A percentile compares a stretch with the other conserved stretches of the same genome.
Evolutionary conservation across 2,329 filamentous ascomycete genomes (phyloP).

Genomic region (Fusarium sp.): DNA sequence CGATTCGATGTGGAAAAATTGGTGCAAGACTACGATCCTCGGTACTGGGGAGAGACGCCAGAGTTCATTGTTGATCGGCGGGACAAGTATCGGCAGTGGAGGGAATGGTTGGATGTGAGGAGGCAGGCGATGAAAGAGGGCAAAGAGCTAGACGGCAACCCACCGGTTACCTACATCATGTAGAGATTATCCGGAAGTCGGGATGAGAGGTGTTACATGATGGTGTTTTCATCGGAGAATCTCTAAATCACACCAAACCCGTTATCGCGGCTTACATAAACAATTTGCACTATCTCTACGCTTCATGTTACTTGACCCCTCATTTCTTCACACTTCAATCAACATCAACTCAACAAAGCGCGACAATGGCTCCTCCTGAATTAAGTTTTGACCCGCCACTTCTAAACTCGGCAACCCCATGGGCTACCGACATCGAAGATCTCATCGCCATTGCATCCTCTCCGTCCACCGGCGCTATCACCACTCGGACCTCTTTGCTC

Average conservation of each 20-base stretch:
- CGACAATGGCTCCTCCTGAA: constrained; percentile 53
- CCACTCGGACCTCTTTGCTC: constrained; percentile 79
- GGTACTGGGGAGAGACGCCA: neutral
- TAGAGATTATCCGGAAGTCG: neutral
- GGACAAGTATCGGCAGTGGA: neutral
- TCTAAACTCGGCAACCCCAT: constrained; percentile 82
- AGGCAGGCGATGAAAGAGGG: constrained; percentile 5
- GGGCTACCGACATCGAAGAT: constrained; percentile 78
- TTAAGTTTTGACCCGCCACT: constrained; percentile 73
- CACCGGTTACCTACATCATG: neutral
- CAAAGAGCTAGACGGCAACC: neutral
- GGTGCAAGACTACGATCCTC: neutral
- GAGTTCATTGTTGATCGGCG: neutral
- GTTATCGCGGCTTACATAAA: too few relatives aligned
- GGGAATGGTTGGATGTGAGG: neutral
- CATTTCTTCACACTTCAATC: neutral
- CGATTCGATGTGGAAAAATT: neutral
- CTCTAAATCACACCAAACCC: too few relatives aligned
- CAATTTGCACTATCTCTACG: neutral
- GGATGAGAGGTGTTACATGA: too few relatives aligned
- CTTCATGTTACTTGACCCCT: constrained; percentile 9
- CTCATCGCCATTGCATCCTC: constrained; percentile 74
- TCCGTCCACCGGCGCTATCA: constrained; percentile 79
- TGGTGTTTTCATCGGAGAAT: too few relatives aligned
- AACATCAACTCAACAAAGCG: neutral